A percentile compares a stretch with the other conserved stretches of the same genome.
phyloP scores from a whole-genome alignment of 2,329 filamentous ascomycete species.

The Remersonia thermophila region DNA sequence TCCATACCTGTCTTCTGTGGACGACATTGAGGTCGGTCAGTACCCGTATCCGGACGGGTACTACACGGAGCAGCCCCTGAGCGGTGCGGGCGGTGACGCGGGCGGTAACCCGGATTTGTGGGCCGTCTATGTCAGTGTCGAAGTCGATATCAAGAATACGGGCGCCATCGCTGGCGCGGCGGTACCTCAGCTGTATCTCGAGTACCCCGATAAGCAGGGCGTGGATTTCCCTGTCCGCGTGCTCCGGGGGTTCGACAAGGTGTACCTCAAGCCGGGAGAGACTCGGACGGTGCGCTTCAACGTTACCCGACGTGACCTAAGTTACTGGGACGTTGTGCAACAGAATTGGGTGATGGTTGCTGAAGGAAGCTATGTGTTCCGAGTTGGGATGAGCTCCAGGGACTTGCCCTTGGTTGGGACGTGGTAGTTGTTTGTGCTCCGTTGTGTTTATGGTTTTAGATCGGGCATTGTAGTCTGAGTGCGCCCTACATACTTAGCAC shows the following conservation, averaged over 20 bases:
- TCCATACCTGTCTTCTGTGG: constrained; percentile 47
- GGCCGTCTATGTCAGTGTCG: constrained; percentile 39
- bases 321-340: constrained; percentile 54
- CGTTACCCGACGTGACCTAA: constrained; percentile 56
- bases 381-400: constrained; percentile 17
- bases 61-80: constrained; percentile 34
- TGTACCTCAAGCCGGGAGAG: constrained; percentile 43
- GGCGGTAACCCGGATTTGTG: constrained; percentile 57
- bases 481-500: not conserved
- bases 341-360: constrained; percentile 53
- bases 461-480: not conserved
- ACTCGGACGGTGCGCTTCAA: constrained; percentile 41
- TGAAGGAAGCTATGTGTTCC: constrained; percentile 16
- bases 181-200: constrained; percentile 36
- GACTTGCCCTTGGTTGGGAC: constrained; percentile 10
- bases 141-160: constrained; percentile 41
- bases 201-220: constrained; percentile 25
- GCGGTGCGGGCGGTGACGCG: constrained; percentile 56
- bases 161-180: constrained; percentile 31
- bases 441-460: not conserved
- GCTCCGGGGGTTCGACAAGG: constrained; percentile 64
- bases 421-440: constrained; percentile 10
- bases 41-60: constrained; percentile 47
- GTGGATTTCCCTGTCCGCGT: constrained; percentile 55
- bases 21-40: constrained; percentile 28